Evolutionary conservation across 177 flowering plant genomes (phyloP), one percentile per base, ranked within the genome.

Genomic region (Vitis hybrid): DNA sequence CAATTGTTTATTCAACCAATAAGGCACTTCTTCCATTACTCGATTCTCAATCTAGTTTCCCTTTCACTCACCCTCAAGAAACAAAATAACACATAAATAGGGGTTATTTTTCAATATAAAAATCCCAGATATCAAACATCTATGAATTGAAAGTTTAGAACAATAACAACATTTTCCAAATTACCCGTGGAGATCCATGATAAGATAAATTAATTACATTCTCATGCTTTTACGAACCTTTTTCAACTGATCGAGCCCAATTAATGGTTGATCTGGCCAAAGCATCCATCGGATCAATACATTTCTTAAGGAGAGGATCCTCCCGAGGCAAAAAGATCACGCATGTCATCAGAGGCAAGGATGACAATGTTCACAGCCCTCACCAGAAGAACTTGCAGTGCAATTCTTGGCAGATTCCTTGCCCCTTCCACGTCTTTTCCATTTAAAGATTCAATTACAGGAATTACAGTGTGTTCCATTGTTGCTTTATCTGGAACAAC

Each of bases 251-350:
- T 1, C 19, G 19, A 18, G 81, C 86, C 88, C 83, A 85, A 64
- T 79, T 75, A 66, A 91, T 71, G 15, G 89, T 78, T 65, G 91
- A 87, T 64, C 89, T 78, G 4, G 81, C 93, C 70, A 91, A 78
- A 6, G 91, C 85, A 78, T 89, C 94, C 84, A 87, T 76, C 6
- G 93, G 97, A 54, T 91, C 87, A 49, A 88, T 70, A 56, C 94
- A 91, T 80, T 76, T 89, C 69, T 72, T 88, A 55, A 83, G 86
- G 62, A 89, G 84, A 56, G 89, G 97, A 67, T 91, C 97, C 50
- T 84, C 85, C 3, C 18, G 78, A 18, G 94, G 97, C 74, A 91
- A 76, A 76, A 61, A 91, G 81, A 58, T 69, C 78, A 14, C 60
- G 74, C 85, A 87, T 72, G 15, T 88, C 89, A 75, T 89, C 92